These are phyloP conservation scores for Diutina pseudorugosa DNA, from an alignment of 1,139 yeast genomes.

Conservation along the genomic window DNA sequence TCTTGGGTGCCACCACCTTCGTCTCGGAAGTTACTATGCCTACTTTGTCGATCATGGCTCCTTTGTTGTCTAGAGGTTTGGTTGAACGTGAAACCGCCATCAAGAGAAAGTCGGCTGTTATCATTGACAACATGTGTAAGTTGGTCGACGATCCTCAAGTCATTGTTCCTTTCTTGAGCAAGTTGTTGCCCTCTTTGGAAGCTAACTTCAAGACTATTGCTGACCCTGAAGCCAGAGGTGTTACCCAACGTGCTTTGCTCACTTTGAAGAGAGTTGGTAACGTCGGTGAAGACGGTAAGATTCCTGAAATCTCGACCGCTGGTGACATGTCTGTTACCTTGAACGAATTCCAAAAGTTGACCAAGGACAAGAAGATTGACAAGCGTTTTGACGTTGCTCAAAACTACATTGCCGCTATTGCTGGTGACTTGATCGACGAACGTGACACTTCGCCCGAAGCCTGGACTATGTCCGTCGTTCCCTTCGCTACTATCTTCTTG, in stretches of 20 bases:
- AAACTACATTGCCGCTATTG: slow-evolving; percentile 85
- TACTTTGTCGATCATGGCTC: slow-evolving; percentile 98
- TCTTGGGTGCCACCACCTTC: slow-evolving; percentile 98
- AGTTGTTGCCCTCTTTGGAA: slow-evolving; percentile 92
- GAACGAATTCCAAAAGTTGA: slow-evolving; percentile 64
- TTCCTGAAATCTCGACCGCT: slow-evolving; percentile 96
- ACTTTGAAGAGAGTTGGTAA: slow-evolving; percentile 99
- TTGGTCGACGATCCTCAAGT: slow-evolving; percentile 99
- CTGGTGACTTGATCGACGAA: slow-evolving; percentile 98
- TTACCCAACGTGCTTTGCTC: slow-evolving; percentile 91
- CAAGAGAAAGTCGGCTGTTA: slow-evolving; percentile 99
- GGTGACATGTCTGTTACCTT: slow-evolving; percentile 90
- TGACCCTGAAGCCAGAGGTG: slow-evolving; percentile 99
- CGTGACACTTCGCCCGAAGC: slow-evolving; percentile 87
- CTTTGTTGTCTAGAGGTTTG: slow-evolving; percentile 97
- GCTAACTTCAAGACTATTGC: slow-evolving; percentile 91
- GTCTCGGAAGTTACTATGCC: slow-evolving; percentile 99
- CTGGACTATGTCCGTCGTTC: slow-evolving; percentile 82
- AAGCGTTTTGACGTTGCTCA: slow-evolving; percentile 69
- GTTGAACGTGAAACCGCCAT: slow-evolving; percentile 99
- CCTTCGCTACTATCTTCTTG: slow-evolving; percentile 90
- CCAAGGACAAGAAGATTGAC: slow-evolving; percentile 58
- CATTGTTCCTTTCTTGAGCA: slow-evolving; percentile 96
- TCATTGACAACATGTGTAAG: slow-evolving; percentile 99
- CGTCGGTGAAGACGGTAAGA: slow-evolving; percentile 74